Evolutionary conservation across 331 rosid genomes (phyloP).

Genomic region (Dryas integrifolia): DNA sequence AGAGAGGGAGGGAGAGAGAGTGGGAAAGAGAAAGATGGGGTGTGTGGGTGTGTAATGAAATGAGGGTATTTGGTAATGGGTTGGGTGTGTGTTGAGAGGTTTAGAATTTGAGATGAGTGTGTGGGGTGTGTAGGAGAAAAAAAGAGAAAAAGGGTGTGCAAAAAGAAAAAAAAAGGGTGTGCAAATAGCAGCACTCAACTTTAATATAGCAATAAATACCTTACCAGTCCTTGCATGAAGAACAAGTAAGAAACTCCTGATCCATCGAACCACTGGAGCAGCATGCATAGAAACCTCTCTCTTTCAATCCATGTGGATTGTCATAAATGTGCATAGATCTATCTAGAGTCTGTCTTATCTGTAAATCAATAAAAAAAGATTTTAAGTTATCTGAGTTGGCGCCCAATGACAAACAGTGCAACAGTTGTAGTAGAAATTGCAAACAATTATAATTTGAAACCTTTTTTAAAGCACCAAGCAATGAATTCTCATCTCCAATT

Average conservation of each 20-base stretch:
- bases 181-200: neutral
- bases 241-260: conserved; percentile 55
- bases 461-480: conserved; percentile 61
- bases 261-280: conserved; percentile 49
- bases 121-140: too few species aligned
- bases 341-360: conserved; percentile 61
- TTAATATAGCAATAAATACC: conserved; percentile 32
- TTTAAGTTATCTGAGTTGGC: conserved; percentile 6
- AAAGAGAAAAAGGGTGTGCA: too few species aligned
- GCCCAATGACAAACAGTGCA: neutral
- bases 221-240: conserved; percentile 79
- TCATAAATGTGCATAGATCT: conserved; percentile 56
- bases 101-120: too few species aligned
- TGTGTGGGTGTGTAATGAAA: too few species aligned
- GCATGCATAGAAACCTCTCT: conserved; percentile 39
- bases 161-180: too few species aligned
- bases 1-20: too few species aligned
- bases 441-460: conserved; percentile 32
- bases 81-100: too few species aligned
- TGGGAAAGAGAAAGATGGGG: too few species aligned
- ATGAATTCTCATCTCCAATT: conserved; percentile 47
- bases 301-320: conserved; percentile 37
- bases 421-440: conserved; percentile 11
- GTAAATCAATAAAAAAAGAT: conserved; percentile 26
- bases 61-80: too few species aligned